These are phyloP conservation scores for Cryptococcus sp. DNA, from an alignment of 1,284 basidiomycete genomes.

Conservation along the genomic window DNA sequence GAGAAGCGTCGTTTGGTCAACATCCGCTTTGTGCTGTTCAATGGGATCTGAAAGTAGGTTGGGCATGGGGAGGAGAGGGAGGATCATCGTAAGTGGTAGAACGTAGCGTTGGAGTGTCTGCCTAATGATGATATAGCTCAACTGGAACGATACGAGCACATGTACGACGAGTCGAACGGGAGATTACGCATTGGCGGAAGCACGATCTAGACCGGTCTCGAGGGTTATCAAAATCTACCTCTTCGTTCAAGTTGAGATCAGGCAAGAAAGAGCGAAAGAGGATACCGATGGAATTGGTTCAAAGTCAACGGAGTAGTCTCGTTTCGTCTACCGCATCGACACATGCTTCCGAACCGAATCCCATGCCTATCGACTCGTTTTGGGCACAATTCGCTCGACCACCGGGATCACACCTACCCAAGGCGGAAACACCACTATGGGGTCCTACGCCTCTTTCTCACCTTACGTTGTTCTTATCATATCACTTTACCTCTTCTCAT, in stretches of 20 bases:
- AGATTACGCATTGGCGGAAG: constrained; percentile 31
- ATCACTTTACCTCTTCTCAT: constrained; percentile 14
- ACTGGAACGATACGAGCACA: constrained; percentile 11
- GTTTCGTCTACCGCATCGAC: not conserved
- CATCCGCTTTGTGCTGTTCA: constrained; percentile 32
- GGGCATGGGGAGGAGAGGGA: constrained; percentile 27
- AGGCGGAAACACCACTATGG: constrained; percentile 16
- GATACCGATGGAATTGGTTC: constrained; percentile 19
- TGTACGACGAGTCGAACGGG: constrained; percentile 20
- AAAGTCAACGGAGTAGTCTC: not conserved
- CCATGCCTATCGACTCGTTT: constrained; percentile 9
- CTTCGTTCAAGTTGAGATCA: constrained; percentile 1
- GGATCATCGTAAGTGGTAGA: not conserved
- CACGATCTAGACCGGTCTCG: constrained; percentile 9
- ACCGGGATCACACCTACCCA: constrained; percentile 23
- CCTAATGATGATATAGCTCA: constrained; percentile 1
- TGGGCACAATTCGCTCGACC: constrained; percentile 22
- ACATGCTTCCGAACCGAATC: not conserved
- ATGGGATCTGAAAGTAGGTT: constrained; percentile 25
- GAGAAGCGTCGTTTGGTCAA: constrained; percentile 29
- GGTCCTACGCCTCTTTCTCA: constrained; percentile 21
- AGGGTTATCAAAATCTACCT: constrained; percentile 12
- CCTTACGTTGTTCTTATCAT: constrained; percentile 26
- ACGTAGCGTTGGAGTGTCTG: too few species aligned
- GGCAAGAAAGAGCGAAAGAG: constrained; percentile 17